Percentiles rank a stretch among this genome's conserved stretches.
phyloP scores from a whole-genome alignment of 306 rosid species.

The Aeschynomene evenia region DNA sequence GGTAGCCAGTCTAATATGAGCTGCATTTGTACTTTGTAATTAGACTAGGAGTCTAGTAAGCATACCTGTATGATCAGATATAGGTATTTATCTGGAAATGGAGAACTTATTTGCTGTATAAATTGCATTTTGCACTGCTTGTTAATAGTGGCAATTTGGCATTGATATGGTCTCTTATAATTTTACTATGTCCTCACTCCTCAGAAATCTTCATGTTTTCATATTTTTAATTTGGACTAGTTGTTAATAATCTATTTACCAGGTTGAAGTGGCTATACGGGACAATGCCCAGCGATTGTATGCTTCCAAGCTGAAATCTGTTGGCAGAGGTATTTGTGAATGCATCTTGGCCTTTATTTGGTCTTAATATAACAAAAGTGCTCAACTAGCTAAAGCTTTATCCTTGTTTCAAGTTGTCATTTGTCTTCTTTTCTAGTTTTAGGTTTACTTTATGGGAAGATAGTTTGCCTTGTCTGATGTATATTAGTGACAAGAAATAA shows the following conservation, averaged over 20 bases:
- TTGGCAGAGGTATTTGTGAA: conserved; percentile 72
- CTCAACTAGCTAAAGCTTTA: conserved; percentile 1
- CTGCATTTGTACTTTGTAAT: background rate
- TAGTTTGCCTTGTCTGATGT: background rate
- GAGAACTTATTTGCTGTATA: background rate
- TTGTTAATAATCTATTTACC: conserved; percentile 28
- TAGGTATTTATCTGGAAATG: background rate
- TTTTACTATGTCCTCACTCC: conserved; percentile 13
- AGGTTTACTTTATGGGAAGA: background rate
- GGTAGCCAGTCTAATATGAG: background rate
- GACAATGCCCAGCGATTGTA: conserved; percentile 89
- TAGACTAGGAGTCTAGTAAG: background rate
- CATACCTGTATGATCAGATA: background rate
- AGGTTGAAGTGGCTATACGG: conserved; percentile 94
- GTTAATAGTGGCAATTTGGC: conserved; percentile 2
- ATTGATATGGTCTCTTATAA: conserved; percentile 6
- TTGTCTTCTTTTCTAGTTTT: background rate
- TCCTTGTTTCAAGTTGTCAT: background rate
- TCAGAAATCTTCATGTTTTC: background rate
- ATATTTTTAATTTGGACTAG: conserved; percentile 15
- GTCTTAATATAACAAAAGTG: background rate
- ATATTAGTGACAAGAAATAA: conserved; percentile 1
- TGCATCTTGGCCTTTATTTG: conserved; percentile 7
- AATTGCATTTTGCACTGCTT: conserved; percentile 15
- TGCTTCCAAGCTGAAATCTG: conserved; percentile 72